These are phyloP conservation scores for Scheffersomyces cryptocercus DNA, from an alignment of 1,139 yeast species.

Conservation along the genomic window DNA sequence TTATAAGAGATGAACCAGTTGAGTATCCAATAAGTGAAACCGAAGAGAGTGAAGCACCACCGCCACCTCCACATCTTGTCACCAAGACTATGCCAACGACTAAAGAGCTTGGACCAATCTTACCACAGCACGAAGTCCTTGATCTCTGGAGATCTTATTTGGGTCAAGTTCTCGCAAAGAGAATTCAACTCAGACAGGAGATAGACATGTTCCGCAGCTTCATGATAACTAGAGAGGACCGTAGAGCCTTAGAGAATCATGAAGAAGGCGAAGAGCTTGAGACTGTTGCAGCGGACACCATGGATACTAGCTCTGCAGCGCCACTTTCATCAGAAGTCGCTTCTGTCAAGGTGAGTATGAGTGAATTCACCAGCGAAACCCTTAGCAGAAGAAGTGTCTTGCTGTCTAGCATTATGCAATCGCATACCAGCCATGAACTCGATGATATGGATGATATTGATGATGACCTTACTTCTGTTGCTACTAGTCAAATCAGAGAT, in stretches of 20 bases:
- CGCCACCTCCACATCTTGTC: conserved; percentile 26
- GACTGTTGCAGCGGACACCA: neutral
- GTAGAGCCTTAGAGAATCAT: no score
- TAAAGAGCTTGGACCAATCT: conserved; percentile 1
- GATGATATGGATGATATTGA: neutral
- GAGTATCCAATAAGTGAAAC: conserved; percentile 6
- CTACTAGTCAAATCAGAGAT: neutral
- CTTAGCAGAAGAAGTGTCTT: no score
- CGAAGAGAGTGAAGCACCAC: conserved; percentile 26
- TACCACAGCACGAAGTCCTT: conserved; percentile 13
- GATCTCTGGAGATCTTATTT: conserved; percentile 43
- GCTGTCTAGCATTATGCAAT: neutral
- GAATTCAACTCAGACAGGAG: conserved; percentile 47
- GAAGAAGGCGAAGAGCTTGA: neutral
- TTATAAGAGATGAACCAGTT: conserved; percentile 13
- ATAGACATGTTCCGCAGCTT: conserved; percentile 37
- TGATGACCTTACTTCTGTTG: neutral
- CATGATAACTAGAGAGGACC: conserved; percentile 11
- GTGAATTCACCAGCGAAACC: neutral
- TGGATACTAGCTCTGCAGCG: neutral
- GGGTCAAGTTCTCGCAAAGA: conserved; percentile 33
- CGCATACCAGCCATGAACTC: neutral
- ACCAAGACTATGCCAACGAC: neutral
- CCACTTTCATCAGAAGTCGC: neutral
- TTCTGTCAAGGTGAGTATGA: neutral